Percentiles rank a stretch among this genome's conserved stretches.
Conservation (phyloP, 768 basidiomycete species). For the Boletus edulis region DNA sequence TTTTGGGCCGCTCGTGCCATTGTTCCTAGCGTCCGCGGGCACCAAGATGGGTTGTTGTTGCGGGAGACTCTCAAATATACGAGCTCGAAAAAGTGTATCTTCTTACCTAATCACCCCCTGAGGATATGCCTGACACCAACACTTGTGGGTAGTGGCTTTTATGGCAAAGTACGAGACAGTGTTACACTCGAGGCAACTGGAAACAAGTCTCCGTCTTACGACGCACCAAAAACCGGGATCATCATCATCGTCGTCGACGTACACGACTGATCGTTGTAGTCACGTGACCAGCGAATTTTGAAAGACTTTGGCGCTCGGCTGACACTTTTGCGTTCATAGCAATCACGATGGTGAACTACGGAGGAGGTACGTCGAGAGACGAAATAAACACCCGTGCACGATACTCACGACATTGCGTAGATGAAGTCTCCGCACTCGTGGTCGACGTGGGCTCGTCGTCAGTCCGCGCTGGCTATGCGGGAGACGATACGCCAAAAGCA, state of each 20-base stretch:
- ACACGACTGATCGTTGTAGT: neutral
- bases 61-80: neutral
- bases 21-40: constrained; percentile 32
- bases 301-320: neutral
- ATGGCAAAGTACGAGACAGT: too few species aligned
- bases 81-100: constrained; percentile 7
- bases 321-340: neutral
- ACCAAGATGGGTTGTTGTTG: neutral
- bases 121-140: neutral
- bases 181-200: too few species aligned
- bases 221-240: too few species aligned
- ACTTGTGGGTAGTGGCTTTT: too few species aligned
- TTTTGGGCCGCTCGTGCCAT: constrained; percentile 37
- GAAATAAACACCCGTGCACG: neutral
- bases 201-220: too few species aligned
- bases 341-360: constrained; percentile 75
- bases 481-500: constrained; percentile 93
- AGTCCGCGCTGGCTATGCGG: constrained; percentile 93
- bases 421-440: constrained; percentile 96
- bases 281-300: constrained; percentile 7
- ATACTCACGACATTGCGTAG: constrained; percentile 38
- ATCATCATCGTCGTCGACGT: too few species aligned
- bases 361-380: constrained; percentile 60
- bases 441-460: constrained; percentile 92
- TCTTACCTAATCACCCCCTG: constrained; percentile 19